Base-by-base conservation (phyloP, 1,139 yeast species). In the Suhomyces wounanorum region DNA sequence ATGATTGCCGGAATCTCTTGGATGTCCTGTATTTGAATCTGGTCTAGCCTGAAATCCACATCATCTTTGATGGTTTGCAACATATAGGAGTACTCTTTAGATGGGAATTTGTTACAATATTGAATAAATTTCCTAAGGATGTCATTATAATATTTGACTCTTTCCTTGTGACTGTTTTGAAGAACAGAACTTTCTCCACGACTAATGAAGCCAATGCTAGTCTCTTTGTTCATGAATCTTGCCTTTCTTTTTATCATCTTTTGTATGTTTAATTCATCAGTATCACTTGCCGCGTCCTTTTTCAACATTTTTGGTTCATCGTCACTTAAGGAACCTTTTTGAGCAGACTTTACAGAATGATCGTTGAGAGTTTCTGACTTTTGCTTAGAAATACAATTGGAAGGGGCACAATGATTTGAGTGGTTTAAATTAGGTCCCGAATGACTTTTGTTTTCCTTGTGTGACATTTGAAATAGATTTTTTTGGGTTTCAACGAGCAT, bases 151-250 rank as follows among this genome's bases (percentile, higher is more conserved):
- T 67, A 77, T 31, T 57, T 63, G 16, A 60, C 62, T 52, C 85
- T 64, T 13, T 74, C 81, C 6, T 55, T 51, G 13, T 64, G 63
- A 56, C 78, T 79, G n/a, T 68, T 58, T 54, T 79, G 83, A 26
- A 84, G 66, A 40, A 80, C 62, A 45, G 63, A 62, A 54, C 81
- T 87, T 50, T 82, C 87, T 0, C 88, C 88, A 48, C 88, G 67
- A 55, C 88, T 83, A 1, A 81, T 66, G 43, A 77, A 69, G 0
- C 89, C 89, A 57, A n/a, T 45, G 8, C 49, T 47, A 28, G 48
- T 43, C 25, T 28, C 21, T 21, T 31, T 26, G 14, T 17, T 11
- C 16, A n/a, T 21, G 14, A 42, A 42, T 13, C 26, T 31, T 13
- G 16, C 39, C 14, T 23, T 23, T 28, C 44, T 42, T 23, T 11